These are phyloP conservation scores for Candida morakotiae DNA, from an alignment of 805 yeast species.

Conservation along the genomic window DNA sequence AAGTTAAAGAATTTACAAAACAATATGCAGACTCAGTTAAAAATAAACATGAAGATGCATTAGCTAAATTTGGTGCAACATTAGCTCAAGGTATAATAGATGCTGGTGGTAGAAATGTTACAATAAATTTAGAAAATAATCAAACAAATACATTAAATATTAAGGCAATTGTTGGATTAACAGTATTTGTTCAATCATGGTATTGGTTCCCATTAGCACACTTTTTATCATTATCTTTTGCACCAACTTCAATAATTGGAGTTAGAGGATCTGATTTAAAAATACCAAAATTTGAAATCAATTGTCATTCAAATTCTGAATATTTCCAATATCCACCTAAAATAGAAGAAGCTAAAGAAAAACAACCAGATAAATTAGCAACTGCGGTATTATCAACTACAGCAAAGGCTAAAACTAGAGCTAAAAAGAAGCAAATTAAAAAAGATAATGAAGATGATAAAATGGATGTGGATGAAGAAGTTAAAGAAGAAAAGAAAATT, in stretches of 20 bases:
- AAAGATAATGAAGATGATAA: constrained; percentile 43
- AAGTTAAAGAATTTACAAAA: constrained; percentile 73
- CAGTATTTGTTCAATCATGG: constrained; percentile 92
- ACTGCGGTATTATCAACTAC: constrained; percentile 95
- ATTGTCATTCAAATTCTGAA: constrained; percentile 77
- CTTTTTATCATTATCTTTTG: constrained; percentile 84
- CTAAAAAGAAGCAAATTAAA: constrained; percentile 57
- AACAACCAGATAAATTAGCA: constrained; percentile 82
- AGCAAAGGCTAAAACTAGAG: constrained; percentile 89
- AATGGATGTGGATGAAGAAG: constrained; percentile 38
- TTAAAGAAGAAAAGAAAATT: constrained; percentile 13
- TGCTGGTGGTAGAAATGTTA: constrained; percentile 98
- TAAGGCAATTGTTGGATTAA: constrained; percentile 87
- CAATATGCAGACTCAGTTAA: constrained; percentile 70
- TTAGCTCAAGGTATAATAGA: constrained; percentile 96
- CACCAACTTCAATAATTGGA: constrained; percentile 89
- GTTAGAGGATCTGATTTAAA: constrained; percentile 67
- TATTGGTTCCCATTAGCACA: constrained; percentile 98
- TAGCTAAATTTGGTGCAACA: constrained; percentile 97
- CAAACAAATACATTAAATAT: constrained; percentile 88
- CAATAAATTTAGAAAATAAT: constrained; percentile 81
- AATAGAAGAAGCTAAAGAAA: constrained; percentile 70
- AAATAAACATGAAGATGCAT: constrained; percentile 91
- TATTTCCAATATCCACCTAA: constrained; percentile 88
- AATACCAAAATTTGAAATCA: constrained; percentile 77